Evolutionary conservation across 495 filamentous ascomycete genomes (phyloP).

Genomic region (Hypomontagnella monticulosa): DNA sequence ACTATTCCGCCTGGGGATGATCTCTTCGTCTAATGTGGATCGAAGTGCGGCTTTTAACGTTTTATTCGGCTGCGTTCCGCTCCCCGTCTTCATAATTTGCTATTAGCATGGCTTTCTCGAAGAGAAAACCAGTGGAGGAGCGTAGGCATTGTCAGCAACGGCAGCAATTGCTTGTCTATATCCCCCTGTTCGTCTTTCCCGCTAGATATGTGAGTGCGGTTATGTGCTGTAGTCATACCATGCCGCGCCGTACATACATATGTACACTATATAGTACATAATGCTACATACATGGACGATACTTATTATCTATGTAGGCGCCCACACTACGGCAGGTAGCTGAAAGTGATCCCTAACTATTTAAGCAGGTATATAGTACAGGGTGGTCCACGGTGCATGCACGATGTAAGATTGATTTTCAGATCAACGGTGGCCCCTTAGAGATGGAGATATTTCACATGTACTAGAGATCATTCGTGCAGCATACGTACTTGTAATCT

Average conservation of each 20-base stretch:
- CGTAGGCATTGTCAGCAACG: slow-evolving; percentile 25
- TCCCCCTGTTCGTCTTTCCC: slow-evolving; percentile 37
- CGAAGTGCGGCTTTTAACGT: slow-evolving; percentile 27
- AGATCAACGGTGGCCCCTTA: slow-evolving; percentile 44
- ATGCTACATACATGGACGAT: slow-evolving; percentile 34
- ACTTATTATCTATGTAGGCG: slow-evolving; percentile 28
- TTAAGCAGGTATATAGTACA: slow-evolving; percentile 39
- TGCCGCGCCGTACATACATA: slow-evolving; percentile 42
- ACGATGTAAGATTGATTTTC: slow-evolving; percentile 51
- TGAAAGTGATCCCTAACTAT: slow-evolving; percentile 24
- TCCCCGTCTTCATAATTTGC: slow-evolving; percentile 20
- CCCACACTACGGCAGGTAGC: slow-evolving; percentile 22
- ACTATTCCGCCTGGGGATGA: not conserved
- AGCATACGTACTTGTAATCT: slow-evolving; percentile 23
- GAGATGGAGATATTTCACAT: slow-evolving; percentile 20
- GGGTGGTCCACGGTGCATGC: slow-evolving; percentile 46
- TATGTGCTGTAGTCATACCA: slow-evolving; percentile 44
- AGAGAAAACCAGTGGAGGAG: slow-evolving; percentile 16
- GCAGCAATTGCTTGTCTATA: slow-evolving; percentile 30
- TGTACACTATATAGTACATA: slow-evolving; percentile 31
- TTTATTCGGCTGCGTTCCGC: slow-evolving; percentile 32
- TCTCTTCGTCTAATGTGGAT: slow-evolving; percentile 11
- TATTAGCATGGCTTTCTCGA: slow-evolving; percentile 29
- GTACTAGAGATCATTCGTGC: slow-evolving; percentile 27
- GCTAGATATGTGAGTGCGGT: slow-evolving; percentile 44